Evolutionary conservation across 116 monocot genomes (phyloP), one percentile per base, ranked within the genome.

Genomic region (Dioscorea cayenensis): DNA sequence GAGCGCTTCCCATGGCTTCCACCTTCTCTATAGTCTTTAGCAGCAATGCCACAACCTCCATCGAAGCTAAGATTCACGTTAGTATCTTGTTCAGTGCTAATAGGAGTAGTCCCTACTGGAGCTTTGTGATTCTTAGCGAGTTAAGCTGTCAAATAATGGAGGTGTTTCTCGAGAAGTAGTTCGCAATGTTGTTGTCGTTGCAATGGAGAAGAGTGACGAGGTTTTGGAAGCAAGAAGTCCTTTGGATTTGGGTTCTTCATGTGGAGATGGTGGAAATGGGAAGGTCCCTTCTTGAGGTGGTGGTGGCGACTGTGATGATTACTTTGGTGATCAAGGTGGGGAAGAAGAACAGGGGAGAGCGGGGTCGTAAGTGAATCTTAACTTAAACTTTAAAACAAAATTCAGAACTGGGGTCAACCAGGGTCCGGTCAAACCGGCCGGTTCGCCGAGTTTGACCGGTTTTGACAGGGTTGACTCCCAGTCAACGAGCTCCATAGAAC

Each of bases 311-410:
- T 66, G 67, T 69, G 72, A 43, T 13, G 58, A 65, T 6, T 32
- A 17, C 23, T 65, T 68, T 36, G 76, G 75, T 17, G 43, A 67
- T 12, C 22, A 19, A 14, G 70, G 58, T 1, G 69, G 74, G 13
- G 51, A 77, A 4, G 23, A 50, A 29, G 75, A 70, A 28, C 80
- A 80, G 48, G 75, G 79, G 65, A 82, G n/a, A n/a, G n/a, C n/a
- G n/a, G n/a, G n/a, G n/a, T n/a, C n/a, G n/a, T n/a, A n/a, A n/a
- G n/a, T n/a, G n/a, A n/a, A n/a, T n/a, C n/a, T n/a, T n/a, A n/a
- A n/a, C n/a, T n/a, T n/a, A n/a, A n/a, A n/a, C n/a, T n/a, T n/a
- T n/a, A n/a, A n/a, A n/a, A n/a, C n/a, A n/a, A n/a, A n/a, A n/a
- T n/a, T n/a, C n/a, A n/a, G n/a, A n/a, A n/a, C n/a, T n/a, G n/a